phyloP scores from a whole-genome alignment of 2,329 filamentous ascomycete species.

The Ploettnerulaceae sp. region DNA sequence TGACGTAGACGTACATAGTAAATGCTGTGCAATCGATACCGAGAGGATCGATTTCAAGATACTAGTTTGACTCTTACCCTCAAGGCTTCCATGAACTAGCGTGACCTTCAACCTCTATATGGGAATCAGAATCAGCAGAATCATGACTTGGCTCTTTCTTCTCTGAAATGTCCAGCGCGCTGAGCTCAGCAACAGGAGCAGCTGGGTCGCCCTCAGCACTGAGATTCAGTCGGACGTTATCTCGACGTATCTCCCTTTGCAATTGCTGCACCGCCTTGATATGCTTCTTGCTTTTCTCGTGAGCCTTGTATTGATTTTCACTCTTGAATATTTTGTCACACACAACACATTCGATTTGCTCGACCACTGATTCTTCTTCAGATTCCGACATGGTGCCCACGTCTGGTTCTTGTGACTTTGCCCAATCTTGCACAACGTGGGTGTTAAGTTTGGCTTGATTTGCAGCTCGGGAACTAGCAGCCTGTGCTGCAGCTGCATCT shows the following conservation, averaged over 20 bases:
- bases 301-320: conserved; percentile 83
- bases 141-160: not conserved
- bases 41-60: no score
- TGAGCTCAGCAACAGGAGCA: conserved; percentile 21
- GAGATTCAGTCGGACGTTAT: conserved; percentile 61
- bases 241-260: conserved; percentile 74
- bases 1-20: no score
- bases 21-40: no score
- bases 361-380: conserved; percentile 46
- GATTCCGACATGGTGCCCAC: conserved; percentile 50
- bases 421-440: conserved; percentile 70
- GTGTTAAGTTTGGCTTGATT: conserved; percentile 70
- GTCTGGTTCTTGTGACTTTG: conserved; percentile 51
- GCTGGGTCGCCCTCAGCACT: conserved; percentile 21
- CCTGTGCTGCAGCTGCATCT: conserved; percentile 76
- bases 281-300: conserved; percentile 97
- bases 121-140: not conserved
- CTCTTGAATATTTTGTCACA: conserved; percentile 84
- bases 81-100: no score
- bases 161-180: conserved; percentile 18
- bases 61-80: no score
- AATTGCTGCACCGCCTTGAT: conserved; percentile 78
- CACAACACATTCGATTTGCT: conserved; percentile 67
- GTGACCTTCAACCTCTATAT: not conserved
- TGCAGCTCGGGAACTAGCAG: conserved; percentile 73